Evolutionary conservation across 1,284 basidiomycete species (phyloP).

Genomic region (Veloboletus limbatus): DNA sequence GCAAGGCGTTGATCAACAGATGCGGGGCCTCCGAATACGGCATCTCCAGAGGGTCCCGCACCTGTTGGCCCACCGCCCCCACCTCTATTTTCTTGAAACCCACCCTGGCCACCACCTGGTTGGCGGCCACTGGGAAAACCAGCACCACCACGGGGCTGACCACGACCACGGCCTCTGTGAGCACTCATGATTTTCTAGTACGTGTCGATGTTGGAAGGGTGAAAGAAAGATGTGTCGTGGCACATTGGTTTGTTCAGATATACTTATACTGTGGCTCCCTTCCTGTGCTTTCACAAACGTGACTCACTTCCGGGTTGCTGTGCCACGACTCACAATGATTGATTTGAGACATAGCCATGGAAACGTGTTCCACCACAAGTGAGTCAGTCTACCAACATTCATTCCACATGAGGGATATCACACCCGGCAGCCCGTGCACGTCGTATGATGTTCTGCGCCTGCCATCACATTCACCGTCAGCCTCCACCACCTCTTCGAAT

Average conservation of each 20-base stretch:
- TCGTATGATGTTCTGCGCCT: constrained; percentile 67
- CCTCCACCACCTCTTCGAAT: not conserved
- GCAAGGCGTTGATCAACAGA: constrained; percentile 44
- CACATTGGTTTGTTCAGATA: not conserved
- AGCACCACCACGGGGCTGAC: constrained; percentile 8
- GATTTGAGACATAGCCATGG: not conserved
- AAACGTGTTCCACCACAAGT: not conserved
- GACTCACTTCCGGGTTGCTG: not conserved
- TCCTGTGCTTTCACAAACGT: not conserved
- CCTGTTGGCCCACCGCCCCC: constrained; percentile 33
- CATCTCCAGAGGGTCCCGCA: constrained; percentile 32
- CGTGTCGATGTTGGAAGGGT: not conserved
- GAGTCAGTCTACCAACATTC: not conserved
- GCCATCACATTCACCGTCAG: constrained; percentile 10
- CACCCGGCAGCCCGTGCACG: constrained; percentile 65
- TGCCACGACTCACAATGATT: too few species aligned
- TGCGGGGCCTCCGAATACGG: constrained; percentile 47
- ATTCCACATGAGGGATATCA: constrained; percentile 46
- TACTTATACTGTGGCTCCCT: too few species aligned
- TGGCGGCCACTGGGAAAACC: constrained; percentile 4
- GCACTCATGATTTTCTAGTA: constrained; percentile 19
- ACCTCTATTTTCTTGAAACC: constrained; percentile 24
- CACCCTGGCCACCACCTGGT: constrained; percentile 27
- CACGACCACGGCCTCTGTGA: constrained; percentile 24
- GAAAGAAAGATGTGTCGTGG: not conserved